Base-by-base conservation (phyloP, 208 protist species). In the Lotmaria passim region DNA sequence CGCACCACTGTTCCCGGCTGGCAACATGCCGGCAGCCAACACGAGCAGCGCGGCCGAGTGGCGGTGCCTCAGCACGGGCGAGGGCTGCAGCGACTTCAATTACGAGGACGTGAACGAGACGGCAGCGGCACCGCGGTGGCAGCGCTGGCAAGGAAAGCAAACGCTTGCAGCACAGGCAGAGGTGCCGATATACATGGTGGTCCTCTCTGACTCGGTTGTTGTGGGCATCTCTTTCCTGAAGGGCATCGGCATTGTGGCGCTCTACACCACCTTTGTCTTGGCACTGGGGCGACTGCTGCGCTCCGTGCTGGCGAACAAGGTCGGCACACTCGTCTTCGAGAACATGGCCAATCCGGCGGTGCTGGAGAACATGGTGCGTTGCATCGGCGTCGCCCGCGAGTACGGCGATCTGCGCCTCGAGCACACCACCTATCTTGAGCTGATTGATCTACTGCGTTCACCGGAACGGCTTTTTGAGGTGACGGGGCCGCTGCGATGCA, bases 241-340 rank as follows among this genome's bases (percentile, higher is more conserved):
- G 41, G 70, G 79, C 43, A 71, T 93, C 34, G 83, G 88, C 51
- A 87, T 94, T 34, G 74, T 96, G 26, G 89, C 91, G 31, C 60
- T 94, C 26, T 96, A 94, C 75, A 89, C 89, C 34, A 96, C 91
- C 14, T 90, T 96, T 62, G 87, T 96, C 12, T 60, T 96, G 31
- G 85, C 87, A n/a, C 46, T 96, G 0, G 86, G 83, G 0, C 78
- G 81, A 7, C 63, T 94, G 44, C 81, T 96, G 55, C 80, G 89
- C 15, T 81, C 73, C 0, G 69, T 87, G 38, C 66, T 90, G 68
- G 67, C 85, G n/a, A 81, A 80, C 52, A 79, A 79, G 47, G 85
- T 78, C 24, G 66, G 79, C 59, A 36, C 74, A 19, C 56, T 86
- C 26, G 53, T 88, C 26, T 82, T 80, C 38, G 69, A 56, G 28